Base-by-base conservation (phyloP, 176 grass and related monocot species). In the Tuctoria greenei region DNA sequence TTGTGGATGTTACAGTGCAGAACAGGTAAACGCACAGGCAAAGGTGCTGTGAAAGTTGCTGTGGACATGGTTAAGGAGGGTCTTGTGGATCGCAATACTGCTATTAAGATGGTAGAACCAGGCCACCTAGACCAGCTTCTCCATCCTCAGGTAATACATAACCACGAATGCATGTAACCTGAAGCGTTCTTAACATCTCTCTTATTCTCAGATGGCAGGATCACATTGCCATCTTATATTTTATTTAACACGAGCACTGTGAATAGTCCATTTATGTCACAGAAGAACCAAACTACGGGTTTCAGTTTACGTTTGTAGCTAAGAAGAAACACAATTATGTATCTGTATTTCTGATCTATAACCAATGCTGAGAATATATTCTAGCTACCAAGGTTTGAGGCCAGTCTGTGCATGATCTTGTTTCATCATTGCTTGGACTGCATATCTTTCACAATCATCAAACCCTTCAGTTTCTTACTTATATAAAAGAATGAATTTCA, bases 1-100 rank as follows among this genome's bases (percentile, higher is more conserved):
- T 82, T 99, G 13, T 99, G 96, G 96, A 99, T 99, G 96, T 90
- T 99, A 38, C 96, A 99, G 50, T 99, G 96, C 74, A 95, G 96
- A 80, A 8, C 52, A 26, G 96, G 96, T n/a, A 99, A 99, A 71
- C 87, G 96, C 26, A 99, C 96, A 7, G 96, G 96, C 21, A 64
- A 84, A 83, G 89, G 92, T 5, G 96, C 96, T 66, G 87, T 99
- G 10, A 90, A 87, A 78, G 95, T 99, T 80, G 96, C 96, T 10
- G 96, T 95, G 21, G 96, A 99, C 82, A 86, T 99, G 85, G 89
- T 95, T 44, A 77, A 64, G 26, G 96, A 99, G 83, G 89, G 83
- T 46, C 82, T 95, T 77, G 81, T 99, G 69, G 92, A 95, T 15
- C 85, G 15, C n/a, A 56, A 46, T 43, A 27, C 65, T 41, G 96